Evolutionary conservation across 176 grass and related monocot genomes (phyloP), one percentile per base, ranked within the genome.

Genomic region (Oryza glumipatula): DNA sequence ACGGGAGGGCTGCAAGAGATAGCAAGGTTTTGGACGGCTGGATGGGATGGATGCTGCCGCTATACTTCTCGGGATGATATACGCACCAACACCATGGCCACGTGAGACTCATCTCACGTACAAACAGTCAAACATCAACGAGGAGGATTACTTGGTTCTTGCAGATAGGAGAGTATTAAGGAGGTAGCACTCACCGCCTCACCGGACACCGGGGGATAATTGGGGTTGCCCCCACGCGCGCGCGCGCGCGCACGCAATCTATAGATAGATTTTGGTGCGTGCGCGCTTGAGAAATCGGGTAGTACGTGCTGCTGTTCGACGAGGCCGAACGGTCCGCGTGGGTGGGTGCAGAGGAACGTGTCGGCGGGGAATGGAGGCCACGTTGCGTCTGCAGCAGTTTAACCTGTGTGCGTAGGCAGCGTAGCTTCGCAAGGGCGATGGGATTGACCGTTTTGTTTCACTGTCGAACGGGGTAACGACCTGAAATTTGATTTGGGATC

Each of bases 1-100:
- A 24, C 0, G 2, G 30, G 49, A 61, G 44, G 73, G 17, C 77
- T 69, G 88, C 83, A 77, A 41, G 24, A 54, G 78, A 76, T 68
- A 54, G 32, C 45, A 4, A 48, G 66, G 72, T 30, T 45, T 30
- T 45, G 32, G 26, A 26, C 33, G 64, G 44, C 11, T 0, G 3
- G 60, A 67, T 7, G 1, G 73, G 9, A 70, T 46, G 21, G 76
- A 22, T 33, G n/a, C 9, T 9, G 43, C 73, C 32, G 73, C 46
- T 84, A 77, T 56, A 7, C 43, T 65, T 58, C 8, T 69, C 80
- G 22, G 61, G 33, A 72, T 30, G 33, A 72, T 30, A 26, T 26
- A 26, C 26, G 45, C 35, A 80, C 54, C 22, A 21, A 3, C 15
- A 87, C 43, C 77, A 66, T n/a, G 17, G 14, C 17, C 71, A 61